Evolutionary conservation across 345 rosid genomes (phyloP).

Genomic region (Turnera subulata): DNA sequence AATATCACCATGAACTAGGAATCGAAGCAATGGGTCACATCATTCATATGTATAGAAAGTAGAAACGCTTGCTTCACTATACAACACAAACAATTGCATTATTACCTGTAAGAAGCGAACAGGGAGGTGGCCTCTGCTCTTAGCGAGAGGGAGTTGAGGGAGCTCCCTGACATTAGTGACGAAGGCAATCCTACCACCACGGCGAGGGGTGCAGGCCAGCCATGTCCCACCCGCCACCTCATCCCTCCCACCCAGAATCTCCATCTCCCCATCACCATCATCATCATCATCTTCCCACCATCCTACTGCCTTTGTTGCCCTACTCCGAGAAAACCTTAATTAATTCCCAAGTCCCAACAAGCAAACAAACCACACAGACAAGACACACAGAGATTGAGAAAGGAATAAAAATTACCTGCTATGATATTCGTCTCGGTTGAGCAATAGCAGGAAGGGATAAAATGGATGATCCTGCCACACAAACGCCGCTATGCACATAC

Average conservation of each 20-base stretch:
- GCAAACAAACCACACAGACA: background rate
- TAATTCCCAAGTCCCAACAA: background rate
- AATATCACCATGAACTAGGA: no score
- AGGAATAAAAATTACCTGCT: conserved; percentile 32
- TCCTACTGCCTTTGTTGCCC: conserved; percentile 59
- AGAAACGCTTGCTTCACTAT: no score
- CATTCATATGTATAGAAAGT: no score
- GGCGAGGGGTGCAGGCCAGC: conserved; percentile 57
- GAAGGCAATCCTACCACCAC: conserved; percentile 68
- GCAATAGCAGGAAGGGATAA: conserved; percentile 58
- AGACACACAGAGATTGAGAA: background rate
- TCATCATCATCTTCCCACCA: conserved; percentile 78
- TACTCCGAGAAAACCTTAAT: conserved; percentile 13
- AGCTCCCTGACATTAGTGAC: conserved; percentile 63
- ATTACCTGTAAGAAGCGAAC: conserved; percentile 59
- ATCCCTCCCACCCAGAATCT: conserved; percentile 71
- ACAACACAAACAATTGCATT: no score
- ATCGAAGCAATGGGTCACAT: no score
- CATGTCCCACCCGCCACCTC: conserved; percentile 76
- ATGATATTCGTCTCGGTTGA: conserved; percentile 74
- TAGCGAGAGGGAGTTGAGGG: conserved; percentile 31
- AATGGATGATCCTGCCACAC: conserved; percentile 71
- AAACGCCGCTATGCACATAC: conserved; percentile 60
- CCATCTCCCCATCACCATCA: no score
- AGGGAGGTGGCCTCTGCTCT: conserved; percentile 65